Percentiles rank a stretch among this genome's conserved stretches.
phyloP scores from a whole-genome alignment of 73 alveolate species.

The Paramecium sonneborni region DNA sequence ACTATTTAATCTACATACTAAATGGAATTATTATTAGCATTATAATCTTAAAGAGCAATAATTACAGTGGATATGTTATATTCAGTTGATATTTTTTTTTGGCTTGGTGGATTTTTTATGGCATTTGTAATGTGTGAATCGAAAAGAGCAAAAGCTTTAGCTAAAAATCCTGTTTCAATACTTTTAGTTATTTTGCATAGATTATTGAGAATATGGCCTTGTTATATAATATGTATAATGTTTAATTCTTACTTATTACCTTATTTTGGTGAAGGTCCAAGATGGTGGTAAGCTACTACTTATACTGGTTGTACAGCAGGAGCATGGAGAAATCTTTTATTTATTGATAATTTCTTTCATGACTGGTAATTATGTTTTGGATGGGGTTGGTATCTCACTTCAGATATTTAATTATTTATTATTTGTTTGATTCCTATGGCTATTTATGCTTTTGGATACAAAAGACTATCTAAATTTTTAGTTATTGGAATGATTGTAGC shows the following conservation, averaged over 20 bases:
- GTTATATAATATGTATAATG: background rate
- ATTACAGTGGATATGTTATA: slow-evolving; percentile 6
- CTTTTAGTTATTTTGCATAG: background rate
- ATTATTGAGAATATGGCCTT: slow-evolving; percentile 50
- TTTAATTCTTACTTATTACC: background rate
- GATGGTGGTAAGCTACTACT: slow-evolving; percentile 3
- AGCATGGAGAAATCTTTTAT: background rate
- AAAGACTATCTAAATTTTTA: background rate
- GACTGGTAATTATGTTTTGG: slow-evolving; percentile 37
- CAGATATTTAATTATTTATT: slow-evolving; percentile 40
- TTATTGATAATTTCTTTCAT: slow-evolving; percentile 41
- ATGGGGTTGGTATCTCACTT: slow-evolving; percentile 61
- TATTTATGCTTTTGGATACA: slow-evolving; percentile 8
- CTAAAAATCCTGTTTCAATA: background rate
- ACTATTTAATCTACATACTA: background rate
- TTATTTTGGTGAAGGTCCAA: slow-evolving; percentile 42
- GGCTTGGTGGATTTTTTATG: slow-evolving; percentile 65
- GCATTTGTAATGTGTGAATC: slow-evolving; percentile 53
- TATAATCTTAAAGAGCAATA: background rate
- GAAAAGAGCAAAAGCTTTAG: background rate
- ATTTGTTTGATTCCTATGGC: slow-evolving; percentile 13
- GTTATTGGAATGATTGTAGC: background rate
- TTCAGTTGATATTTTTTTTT: slow-evolving; percentile 68
- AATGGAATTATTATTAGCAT: background rate
- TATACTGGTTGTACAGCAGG: background rate